Evolutionary conservation across 805 yeast genomes (phyloP).

Genomic region (Kluyveromyces starmeri): DNA sequence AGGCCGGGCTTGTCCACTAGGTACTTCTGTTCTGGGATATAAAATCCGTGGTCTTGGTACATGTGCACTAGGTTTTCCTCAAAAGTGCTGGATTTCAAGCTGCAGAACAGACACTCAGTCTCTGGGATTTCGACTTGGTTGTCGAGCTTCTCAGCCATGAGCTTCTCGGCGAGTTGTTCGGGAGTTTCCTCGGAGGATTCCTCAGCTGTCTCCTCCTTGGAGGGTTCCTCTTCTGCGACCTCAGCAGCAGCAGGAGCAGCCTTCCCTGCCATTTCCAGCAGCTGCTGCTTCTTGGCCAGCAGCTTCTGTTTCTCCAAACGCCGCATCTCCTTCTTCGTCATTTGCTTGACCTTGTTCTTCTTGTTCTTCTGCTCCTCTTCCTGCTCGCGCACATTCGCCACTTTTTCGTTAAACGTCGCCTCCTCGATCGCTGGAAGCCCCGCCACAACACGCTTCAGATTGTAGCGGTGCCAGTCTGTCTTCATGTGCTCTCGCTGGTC

Average conservation of each 20-base stretch:
- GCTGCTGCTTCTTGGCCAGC: conserved; percentile 33
- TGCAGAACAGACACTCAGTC: conserved; percentile 48
- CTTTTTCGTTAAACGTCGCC: conserved; percentile 61
- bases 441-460: conserved; percentile 90
- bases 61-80: conserved; percentile 61
- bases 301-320: conserved; percentile 36
- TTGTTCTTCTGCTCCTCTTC: conserved; percentile 11
- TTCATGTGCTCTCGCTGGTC: conserved; percentile 90
- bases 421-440: conserved; percentile 66
- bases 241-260: conserved; percentile 13
- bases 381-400: conserved; percentile 28
- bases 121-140: conserved; percentile 39
- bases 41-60: conserved; percentile 73
- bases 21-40: conserved; percentile 75
- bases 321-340: conserved; percentile 35
- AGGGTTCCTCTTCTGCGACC: conserved; percentile 6
- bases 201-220: conserved; percentile 7
- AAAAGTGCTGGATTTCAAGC: conserved; percentile 37
- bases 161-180: conserved; percentile 31
- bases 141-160: conserved; percentile 32
- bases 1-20: conserved; percentile 67
- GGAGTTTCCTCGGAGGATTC: conserved; percentile 17
- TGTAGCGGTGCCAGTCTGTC: conserved; percentile 97
- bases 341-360: conserved; percentile 20
- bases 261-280: conserved; percentile 34